phyloP scores from a whole-genome alignment of 208 protist genomes.

The Tritrichomonas foetus region DNA sequence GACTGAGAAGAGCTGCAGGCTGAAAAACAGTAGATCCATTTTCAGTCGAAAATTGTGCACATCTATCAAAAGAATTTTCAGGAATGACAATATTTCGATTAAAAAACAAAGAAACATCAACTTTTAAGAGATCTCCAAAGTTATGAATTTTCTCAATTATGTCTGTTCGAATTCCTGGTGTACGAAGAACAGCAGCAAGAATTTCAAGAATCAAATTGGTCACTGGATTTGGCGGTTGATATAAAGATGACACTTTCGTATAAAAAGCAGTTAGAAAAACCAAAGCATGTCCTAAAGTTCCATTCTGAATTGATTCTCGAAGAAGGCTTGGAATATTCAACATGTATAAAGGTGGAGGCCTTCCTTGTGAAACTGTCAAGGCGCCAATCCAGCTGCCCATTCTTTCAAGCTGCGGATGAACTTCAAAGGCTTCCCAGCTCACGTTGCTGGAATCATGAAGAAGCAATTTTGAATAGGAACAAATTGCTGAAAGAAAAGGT shows the following conservation, averaged over 20 bases:
- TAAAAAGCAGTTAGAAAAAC: not conserved
- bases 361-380: not conserved
- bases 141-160: not conserved
- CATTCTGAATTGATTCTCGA: not conserved
- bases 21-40: too few species aligned
- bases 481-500: not conserved
- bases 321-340: not conserved
- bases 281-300: not conserved
- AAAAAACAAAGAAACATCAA: not conserved
- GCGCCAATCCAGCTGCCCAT: not conserved
- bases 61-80: not conserved
- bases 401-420: not conserved
- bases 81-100: not conserved
- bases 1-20: too few species aligned
- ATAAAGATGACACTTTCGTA: not conserved
- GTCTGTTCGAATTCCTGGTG: not conserved
- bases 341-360: slow-evolving; percentile 8
- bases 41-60: too few species aligned
- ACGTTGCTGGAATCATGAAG: not conserved
- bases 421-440: not conserved
- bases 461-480: not conserved
- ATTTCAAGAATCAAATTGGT: not conserved
- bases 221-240: not conserved
- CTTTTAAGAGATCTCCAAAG: not conserved
- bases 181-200: not conserved